Conservation (phyloP, 139 green algal species). For the Volvox africanus region DNA sequence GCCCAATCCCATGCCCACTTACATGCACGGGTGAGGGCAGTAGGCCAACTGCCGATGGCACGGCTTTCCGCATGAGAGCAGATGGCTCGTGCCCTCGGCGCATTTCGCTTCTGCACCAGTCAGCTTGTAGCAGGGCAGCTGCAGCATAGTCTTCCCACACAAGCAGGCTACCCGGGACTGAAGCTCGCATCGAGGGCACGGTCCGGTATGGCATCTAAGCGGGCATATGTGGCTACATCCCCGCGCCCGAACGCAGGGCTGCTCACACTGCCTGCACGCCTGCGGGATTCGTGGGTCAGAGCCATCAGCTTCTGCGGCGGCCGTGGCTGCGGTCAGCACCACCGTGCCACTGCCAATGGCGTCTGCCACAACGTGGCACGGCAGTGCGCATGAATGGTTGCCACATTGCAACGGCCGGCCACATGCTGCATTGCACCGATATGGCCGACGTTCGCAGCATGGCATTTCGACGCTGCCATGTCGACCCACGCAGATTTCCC, state of each 20-base stretch:
- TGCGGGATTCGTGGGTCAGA: neutral
- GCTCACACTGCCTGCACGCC: constrained; percentile 66
- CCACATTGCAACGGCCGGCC: constrained; percentile 68
- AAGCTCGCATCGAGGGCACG: constrained; percentile 59
- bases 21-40: constrained; percentile 78
- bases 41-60: constrained; percentile 70
- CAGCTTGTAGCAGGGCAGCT: constrained; percentile 66
- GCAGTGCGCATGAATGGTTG: constrained; percentile 74
- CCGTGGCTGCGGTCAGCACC: neutral
- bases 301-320: neutral
- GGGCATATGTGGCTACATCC: constrained; percentile 76
- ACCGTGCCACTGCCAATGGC: neutral
- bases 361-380: constrained; percentile 67
- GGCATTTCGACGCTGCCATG: constrained; percentile 53
- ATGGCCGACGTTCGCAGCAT: constrained; percentile 62
- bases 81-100: neutral
- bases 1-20: neutral
- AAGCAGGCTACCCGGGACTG: constrained; percentile 57
- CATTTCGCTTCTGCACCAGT: constrained; percentile 9
- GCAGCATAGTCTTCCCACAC: constrained; percentile 76
- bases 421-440: constrained; percentile 62
- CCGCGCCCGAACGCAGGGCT: constrained; percentile 57
- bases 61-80: constrained; percentile 73
- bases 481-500: constrained; percentile 65
- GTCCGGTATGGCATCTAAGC: constrained; percentile 67